These are phyloP conservation scores for Leptodontidium sp. DNA, from an alignment of 2,329 filamentous ascomycete species.

Conservation along the genomic window DNA sequence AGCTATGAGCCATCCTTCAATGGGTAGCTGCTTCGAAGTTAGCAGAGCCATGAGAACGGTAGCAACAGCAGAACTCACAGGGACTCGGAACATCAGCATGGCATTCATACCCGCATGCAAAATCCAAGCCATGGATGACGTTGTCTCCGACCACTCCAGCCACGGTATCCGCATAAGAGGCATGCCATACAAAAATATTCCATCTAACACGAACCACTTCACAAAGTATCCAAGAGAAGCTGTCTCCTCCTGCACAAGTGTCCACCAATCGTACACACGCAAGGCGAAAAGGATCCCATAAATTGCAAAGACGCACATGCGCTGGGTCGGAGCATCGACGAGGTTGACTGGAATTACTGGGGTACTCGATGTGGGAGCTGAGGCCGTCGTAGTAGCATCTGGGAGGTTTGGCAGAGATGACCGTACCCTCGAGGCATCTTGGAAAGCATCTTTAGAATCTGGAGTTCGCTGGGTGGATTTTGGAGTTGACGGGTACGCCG, in stretches of 20 bases:
- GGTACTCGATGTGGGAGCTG: slow-evolving; percentile 32
- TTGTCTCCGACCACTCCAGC: slow-evolving; percentile 79
- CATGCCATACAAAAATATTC: slow-evolving; percentile 84
- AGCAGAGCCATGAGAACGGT: neutral
- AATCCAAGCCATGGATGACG: slow-evolving; percentile 76
- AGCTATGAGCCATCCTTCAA: slow-evolving; percentile 75
- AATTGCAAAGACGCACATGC: slow-evolving; percentile 84
- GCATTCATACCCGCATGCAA: slow-evolving; percentile 78
- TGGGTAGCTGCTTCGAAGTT: slow-evolving; percentile 64
- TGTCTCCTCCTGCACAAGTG: slow-evolving; percentile 79
- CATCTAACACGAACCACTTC: slow-evolving; percentile 93
- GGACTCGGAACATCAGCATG: slow-evolving; percentile 92
- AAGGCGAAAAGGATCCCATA: slow-evolving; percentile 81
- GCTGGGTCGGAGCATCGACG: slow-evolving; percentile 89
- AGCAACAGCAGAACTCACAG: slow-evolving; percentile 57
- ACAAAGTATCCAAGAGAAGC: slow-evolving; percentile 90
- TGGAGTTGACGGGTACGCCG: slow-evolving; percentile 82
- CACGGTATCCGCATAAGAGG: slow-evolving; percentile 92
- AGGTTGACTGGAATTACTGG: slow-evolving; percentile 84
- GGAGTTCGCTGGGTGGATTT: slow-evolving; percentile 54
- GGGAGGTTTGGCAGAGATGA: slow-evolving; percentile 44
- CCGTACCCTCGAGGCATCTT: slow-evolving; percentile 34
- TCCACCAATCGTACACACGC: slow-evolving; percentile 87
- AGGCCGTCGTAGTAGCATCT: slow-evolving; percentile 30
- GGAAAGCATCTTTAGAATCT: slow-evolving; percentile 45